These are phyloP conservation scores for Pyracantha coccinea DNA, from an alignment of 331 rosid species.

Conservation along the genomic window DNA sequence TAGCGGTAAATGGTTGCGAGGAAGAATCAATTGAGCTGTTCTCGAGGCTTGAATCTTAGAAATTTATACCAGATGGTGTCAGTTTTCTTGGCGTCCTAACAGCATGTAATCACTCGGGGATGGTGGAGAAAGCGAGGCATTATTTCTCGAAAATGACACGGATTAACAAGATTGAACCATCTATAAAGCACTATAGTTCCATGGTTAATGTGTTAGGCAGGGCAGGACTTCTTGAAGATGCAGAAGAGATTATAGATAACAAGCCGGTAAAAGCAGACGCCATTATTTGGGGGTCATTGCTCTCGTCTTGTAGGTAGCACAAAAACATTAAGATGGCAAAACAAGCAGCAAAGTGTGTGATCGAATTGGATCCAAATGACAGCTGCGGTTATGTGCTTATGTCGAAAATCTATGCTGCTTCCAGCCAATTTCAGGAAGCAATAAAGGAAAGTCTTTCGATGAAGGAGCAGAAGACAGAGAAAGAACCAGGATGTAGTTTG, in stretches of 20 bases:
- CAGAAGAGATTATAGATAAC: conserved; percentile 46
- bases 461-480: conserved; percentile 48
- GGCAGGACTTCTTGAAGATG: conserved; percentile 69
- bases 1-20: conserved; percentile 68
- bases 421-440: conserved; percentile 50
- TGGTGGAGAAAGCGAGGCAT: conserved; percentile 48
- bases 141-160: conserved; percentile 46
- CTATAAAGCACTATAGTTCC: conserved; percentile 69
- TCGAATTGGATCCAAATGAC: conserved; percentile 55
- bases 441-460: conserved; percentile 49
- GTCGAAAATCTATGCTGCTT: conserved; percentile 66
- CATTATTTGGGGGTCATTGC: conserved; percentile 82
- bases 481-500: conserved; percentile 88
- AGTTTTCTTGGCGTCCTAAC: conserved; percentile 74
- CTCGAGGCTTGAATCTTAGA: conserved; percentile 46
- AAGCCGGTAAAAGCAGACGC: conserved; percentile 58
- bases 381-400: conserved; percentile 59
- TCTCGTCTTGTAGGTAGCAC: conserved; percentile 61
- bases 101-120: conserved; percentile 72
- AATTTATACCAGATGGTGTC: conserved; percentile 45
- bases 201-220: conserved; percentile 73
- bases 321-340: conserved; percentile 53
- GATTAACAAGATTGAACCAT: conserved; percentile 44
- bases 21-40: conserved; percentile 51
- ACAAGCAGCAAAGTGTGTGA: conserved; percentile 50